Evolutionary conservation across 805 yeast species (phyloP).

Genomic region (Barnettozyma vustinii): DNA sequence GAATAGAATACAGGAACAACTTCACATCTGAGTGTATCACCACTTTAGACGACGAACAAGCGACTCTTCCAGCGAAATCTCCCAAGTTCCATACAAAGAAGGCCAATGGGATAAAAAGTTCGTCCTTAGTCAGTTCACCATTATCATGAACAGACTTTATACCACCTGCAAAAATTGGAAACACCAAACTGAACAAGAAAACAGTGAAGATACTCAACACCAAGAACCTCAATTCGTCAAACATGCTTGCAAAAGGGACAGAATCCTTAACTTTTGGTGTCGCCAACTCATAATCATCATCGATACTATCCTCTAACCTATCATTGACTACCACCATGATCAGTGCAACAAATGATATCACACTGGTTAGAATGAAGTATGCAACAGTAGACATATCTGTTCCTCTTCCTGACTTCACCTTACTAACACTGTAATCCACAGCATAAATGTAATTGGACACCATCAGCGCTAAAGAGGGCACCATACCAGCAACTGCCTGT

Average conservation of each 20-base stretch:
- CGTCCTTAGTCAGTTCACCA: slow-evolving; percentile 23
- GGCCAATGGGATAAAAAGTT: slow-evolving; percentile 65
- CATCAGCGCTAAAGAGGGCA: slow-evolving; percentile 73
- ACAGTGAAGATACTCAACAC: slow-evolving; percentile 68
- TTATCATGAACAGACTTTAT: slow-evolving; percentile 45
- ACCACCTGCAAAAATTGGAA: slow-evolving; percentile 86
- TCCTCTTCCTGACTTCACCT: neutral
- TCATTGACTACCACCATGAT: slow-evolving; percentile 33
- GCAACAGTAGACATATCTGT: slow-evolving; percentile 23
- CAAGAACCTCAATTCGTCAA: slow-evolving; percentile 57
- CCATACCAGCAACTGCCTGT: slow-evolving; percentile 89
- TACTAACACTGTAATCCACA: slow-evolving; percentile 20
- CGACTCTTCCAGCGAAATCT: slow-evolving; percentile 72
- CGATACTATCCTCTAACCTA: slow-evolving; percentile 14
- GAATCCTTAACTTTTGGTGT: slow-evolving; percentile 24
- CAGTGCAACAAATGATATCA: slow-evolving; percentile 39
- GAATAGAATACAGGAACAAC: slow-evolving; percentile 49
- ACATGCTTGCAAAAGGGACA: slow-evolving; percentile 56
- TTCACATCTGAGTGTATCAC: slow-evolving; percentile 38
- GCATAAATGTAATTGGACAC: slow-evolving; percentile 37
- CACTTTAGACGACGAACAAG: slow-evolving; percentile 46
- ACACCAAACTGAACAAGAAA: slow-evolving; percentile 67
- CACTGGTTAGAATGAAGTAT: slow-evolving; percentile 48
- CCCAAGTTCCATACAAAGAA: slow-evolving; percentile 88
- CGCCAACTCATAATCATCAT: slow-evolving; percentile 13